Conservation (phyloP, 1,284 basidiomycete genomes). For the Ceratobasidium sp. region DNA sequence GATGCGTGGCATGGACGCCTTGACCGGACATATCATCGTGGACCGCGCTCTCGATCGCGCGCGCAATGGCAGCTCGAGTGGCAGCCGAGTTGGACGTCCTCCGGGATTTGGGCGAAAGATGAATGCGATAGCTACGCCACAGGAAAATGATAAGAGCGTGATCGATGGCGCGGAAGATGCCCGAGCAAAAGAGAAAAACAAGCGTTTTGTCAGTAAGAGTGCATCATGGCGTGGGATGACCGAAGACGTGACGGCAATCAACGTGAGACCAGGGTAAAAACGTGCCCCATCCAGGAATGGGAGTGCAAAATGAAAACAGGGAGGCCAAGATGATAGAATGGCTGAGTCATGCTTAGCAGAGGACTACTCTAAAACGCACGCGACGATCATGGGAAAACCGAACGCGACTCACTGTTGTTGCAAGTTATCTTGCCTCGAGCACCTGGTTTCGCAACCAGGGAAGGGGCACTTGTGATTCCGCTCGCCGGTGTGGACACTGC, state of each 20-base stretch:
- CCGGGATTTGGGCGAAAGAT: constrained; percentile 50
- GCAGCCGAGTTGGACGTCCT: constrained; percentile 49
- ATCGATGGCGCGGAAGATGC: constrained; percentile 10
- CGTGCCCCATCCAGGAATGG: not conserved
- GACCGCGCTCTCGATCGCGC: constrained; percentile 46
- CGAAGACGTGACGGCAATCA: constrained; percentile 28
- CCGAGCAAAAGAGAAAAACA: constrained; percentile 3
- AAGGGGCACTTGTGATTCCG: constrained; percentile 85
- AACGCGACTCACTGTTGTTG: constrained; percentile 79
- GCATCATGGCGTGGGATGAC: not conserved
- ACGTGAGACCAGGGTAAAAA: constrained; percentile 26
- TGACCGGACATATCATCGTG: constrained; percentile 20
- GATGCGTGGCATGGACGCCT: constrained; percentile 36
- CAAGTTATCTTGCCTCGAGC: constrained; percentile 83
- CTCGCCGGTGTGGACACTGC: constrained; percentile 80
- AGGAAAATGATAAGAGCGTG: constrained; percentile 5
- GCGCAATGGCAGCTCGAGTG: constrained; percentile 49
- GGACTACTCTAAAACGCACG: constrained; percentile 10
- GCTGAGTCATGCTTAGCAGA: constrained; percentile 29
- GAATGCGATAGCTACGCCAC: constrained; percentile 50
- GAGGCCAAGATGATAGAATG: not conserved
- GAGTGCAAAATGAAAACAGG: constrained; percentile 4
- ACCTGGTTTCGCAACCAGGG: constrained; percentile 83
- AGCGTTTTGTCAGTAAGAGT: too few relatives aligned
- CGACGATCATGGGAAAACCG: constrained; percentile 30